A percentile compares a stretch with the other conserved stretches of the same genome.
Evolutionary conservation across 1,284 basidiomycete species (phyloP).

Genomic region (Cutaneotrichosporon cyanovorans): DNA sequence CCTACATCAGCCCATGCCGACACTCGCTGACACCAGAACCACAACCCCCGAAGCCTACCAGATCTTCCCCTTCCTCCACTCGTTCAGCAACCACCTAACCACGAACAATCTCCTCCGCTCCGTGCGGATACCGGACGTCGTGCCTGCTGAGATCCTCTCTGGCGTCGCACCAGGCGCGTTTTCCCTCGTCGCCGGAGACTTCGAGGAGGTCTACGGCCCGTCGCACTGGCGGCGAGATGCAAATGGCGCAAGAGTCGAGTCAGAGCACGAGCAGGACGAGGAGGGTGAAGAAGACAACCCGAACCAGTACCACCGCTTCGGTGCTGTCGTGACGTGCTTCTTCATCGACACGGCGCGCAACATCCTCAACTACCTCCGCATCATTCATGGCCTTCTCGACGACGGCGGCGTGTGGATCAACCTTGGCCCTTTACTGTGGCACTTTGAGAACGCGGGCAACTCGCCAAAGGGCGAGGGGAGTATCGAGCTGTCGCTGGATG

Average conservation of each 20-base stretch:
- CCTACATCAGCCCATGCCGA: too few relatives aligned
- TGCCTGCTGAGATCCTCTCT: conserved; percentile 61
- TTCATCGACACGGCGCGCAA: conserved; percentile 97
- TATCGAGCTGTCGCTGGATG: conserved; percentile 81
- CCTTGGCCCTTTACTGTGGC: conserved; percentile 87
- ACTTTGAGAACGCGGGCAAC: conserved; percentile 75
- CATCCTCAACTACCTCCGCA: conserved; percentile 77
- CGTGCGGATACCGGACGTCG: conserved; percentile 71
- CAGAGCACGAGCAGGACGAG: neutral
- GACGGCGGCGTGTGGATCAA: conserved; percentile 89
- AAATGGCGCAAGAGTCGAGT: conserved; percentile 3
- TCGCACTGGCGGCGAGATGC: conserved; percentile 35
- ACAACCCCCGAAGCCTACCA: conserved; percentile 58
- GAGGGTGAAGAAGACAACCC: conserved; percentile 41
- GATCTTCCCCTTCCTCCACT: conserved; percentile 81
- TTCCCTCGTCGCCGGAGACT: conserved; percentile 84
- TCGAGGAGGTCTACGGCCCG: conserved; percentile 78
- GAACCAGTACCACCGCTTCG: conserved; percentile 66
- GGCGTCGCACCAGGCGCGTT: conserved; percentile 51
- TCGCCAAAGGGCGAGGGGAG: conserved; percentile 58
- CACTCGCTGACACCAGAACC: conserved; percentile 51
- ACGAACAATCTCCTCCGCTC: conserved; percentile 59
- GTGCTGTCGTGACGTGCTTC: conserved; percentile 89
- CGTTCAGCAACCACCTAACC: conserved; percentile 68
- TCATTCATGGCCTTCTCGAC: conserved; percentile 69